Evolutionary conservation across 1,284 basidiomycete species (phyloP).

Genomic region (Apiotrichum siamense): DNA sequence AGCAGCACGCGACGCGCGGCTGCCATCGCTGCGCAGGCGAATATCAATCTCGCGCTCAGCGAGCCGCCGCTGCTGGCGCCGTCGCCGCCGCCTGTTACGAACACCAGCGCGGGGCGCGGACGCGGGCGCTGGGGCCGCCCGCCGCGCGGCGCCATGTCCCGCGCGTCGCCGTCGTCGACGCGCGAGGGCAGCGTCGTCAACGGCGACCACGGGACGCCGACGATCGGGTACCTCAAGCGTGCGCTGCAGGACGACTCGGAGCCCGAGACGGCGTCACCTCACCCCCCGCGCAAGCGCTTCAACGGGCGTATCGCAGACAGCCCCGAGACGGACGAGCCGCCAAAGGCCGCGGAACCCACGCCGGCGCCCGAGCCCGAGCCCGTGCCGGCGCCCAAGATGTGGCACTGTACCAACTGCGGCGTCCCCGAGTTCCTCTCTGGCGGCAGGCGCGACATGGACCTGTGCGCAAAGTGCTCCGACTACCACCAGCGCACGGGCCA

Average conservation of each 20-base stretch:
- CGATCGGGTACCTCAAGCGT: constrained; percentile 22
- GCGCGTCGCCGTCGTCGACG: constrained; percentile 27
- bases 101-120: constrained; percentile 15
- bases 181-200: constrained; percentile 27
- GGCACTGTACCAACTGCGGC: constrained; percentile 89
- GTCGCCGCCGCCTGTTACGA: constrained; percentile 45
- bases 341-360: constrained; percentile 1
- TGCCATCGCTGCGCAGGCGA: constrained; percentile 66
- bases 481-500: constrained; percentile 30
- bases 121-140: constrained; percentile 2
- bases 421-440: constrained; percentile 77
- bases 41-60: constrained; percentile 45
- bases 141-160: constrained; percentile 11
- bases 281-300: constrained; percentile 23
- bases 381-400: constrained; percentile 54
- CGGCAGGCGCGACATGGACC: constrained; percentile 74
- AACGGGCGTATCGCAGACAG: constrained; percentile 19
- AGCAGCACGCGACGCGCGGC: constrained; percentile 63
- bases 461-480: constrained; percentile 86
- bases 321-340: constrained; percentile 17
- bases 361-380: neutral
- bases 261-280: constrained; percentile 11
- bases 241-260: constrained; percentile 27
- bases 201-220: constrained; percentile 19
- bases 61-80: constrained; percentile 49